Evolutionary conservation across 805 yeast species (phyloP).

Genomic region (Kodamaea kakaduensis): DNA sequence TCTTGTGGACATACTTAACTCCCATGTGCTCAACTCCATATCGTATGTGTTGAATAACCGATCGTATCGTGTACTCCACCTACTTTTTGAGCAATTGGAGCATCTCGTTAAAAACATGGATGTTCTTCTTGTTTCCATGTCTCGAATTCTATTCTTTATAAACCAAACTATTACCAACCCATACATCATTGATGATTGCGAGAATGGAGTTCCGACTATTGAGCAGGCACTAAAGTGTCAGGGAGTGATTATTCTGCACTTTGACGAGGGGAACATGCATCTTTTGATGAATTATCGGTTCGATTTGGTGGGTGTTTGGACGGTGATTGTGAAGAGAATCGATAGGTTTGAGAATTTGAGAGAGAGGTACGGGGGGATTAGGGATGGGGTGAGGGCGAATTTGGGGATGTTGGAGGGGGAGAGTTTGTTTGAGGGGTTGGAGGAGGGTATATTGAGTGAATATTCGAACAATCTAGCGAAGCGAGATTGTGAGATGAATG

Average conservation of each 20-base stretch:
- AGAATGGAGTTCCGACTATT: constrained; percentile 14
- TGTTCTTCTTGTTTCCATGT: constrained; percentile 20
- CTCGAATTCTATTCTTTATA: constrained; percentile 27
- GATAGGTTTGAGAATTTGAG: constrained; percentile 2
- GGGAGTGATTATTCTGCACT: constrained; percentile 13
- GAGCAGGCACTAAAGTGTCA: constrained; percentile 23
- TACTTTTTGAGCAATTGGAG: constrained; percentile 2
- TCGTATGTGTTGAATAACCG: constrained; percentile 18
- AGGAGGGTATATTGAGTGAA: too few species aligned
- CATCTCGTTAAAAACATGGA: constrained; percentile 1
- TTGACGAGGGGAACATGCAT: constrained; percentile 17
- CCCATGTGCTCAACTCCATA: constrained; percentile 22
- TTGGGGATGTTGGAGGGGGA: background rate
- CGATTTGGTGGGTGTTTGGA: constrained; percentile 38
- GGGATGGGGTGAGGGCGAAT: background rate
- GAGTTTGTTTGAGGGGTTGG: too few species aligned
- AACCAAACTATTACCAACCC: constrained; percentile 31
- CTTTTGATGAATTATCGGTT: constrained; percentile 25
- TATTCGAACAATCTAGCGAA: too few species aligned
- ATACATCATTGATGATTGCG: constrained; percentile 19
- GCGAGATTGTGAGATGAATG: too few species aligned
- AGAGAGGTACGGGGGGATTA: background rate
- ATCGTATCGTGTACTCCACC: constrained; percentile 1
- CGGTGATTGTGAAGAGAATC: constrained; percentile 17
- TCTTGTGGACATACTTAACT: constrained; percentile 15